Evolutionary conservation across 2,329 filamentous ascomycete genomes (phyloP).

Genomic region (Hortaea werneckii): DNA sequence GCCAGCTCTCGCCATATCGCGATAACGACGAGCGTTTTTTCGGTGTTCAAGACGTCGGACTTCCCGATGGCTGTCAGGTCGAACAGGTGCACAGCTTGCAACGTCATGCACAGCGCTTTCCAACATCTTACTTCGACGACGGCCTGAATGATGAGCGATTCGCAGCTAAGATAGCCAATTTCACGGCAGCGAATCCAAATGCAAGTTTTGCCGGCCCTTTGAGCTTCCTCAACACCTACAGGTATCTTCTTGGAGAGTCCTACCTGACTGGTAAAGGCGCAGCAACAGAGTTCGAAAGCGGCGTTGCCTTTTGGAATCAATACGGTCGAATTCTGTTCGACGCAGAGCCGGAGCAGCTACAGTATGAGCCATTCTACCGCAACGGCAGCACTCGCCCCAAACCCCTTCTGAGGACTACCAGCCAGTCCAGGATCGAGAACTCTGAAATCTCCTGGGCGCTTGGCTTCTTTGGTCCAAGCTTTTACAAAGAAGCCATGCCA

Average conservation of each 20-base stretch:
- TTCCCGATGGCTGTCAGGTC: slow-evolving; percentile 46
- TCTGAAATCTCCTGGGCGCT: slow-evolving; percentile 44
- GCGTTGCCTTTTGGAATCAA: slow-evolving; percentile 26
- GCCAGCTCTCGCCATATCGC: slow-evolving; percentile 38
- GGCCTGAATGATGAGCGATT: slow-evolving; percentile 41
- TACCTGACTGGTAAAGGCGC: slow-evolving; percentile 43
- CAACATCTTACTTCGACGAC: slow-evolving; percentile 38
- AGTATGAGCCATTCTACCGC: slow-evolving; percentile 41
- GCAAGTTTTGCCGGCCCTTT: slow-evolving; percentile 38
- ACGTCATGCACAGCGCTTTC: slow-evolving; percentile 46
- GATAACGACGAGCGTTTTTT: slow-evolving; percentile 39
- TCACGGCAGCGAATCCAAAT: slow-evolving; percentile 27
- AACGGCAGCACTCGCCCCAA: slow-evolving; percentile 38
- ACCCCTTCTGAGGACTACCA: slow-evolving; percentile 44
- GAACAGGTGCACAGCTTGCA: slow-evolving; percentile 46
- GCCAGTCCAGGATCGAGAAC: slow-evolving; percentile 45
- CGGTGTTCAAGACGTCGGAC: slow-evolving; percentile 38
- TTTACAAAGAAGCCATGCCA: slow-evolving; percentile 28
- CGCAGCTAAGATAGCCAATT: slow-evolving; percentile 39
- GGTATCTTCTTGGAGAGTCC: slow-evolving; percentile 36
- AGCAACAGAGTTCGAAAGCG: slow-evolving; percentile 39
- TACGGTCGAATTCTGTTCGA: slow-evolving; percentile 47
- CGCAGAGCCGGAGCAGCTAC: slow-evolving; percentile 36
- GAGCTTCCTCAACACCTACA: slow-evolving; percentile 44
- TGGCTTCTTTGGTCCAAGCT: slow-evolving; percentile 43